These are phyloP conservation scores for Hanseniaspora thailandica DNA, from an alignment of 805 yeast species.

Conservation along the genomic window DNA sequence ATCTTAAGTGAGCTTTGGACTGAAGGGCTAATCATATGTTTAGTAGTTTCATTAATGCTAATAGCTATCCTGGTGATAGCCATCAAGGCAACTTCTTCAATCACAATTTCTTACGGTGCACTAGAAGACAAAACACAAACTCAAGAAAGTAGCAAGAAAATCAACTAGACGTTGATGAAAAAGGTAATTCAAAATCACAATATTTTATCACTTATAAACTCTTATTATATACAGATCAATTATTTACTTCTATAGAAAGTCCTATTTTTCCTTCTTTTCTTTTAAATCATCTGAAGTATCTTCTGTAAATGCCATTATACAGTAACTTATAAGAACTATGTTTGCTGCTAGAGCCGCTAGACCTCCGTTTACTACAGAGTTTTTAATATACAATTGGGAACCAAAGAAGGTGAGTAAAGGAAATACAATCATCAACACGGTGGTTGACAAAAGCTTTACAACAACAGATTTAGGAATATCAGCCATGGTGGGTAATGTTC, in stretches of 20 bases:
- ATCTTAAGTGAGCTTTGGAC: slow-evolving; percentile 27
- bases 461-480: slow-evolving; percentile 41
- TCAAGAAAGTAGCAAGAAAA: slow-evolving; percentile 25
- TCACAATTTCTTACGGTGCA: slow-evolving; percentile 71
- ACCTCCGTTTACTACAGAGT: slow-evolving; percentile 63
- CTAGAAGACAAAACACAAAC: slow-evolving; percentile 45
- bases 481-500: slow-evolving; percentile 3
- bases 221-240: background rate
- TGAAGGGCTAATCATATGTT: slow-evolving; percentile 62
- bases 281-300: slow-evolving; percentile 34
- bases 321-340: slow-evolving; percentile 58
- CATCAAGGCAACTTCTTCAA: slow-evolving; percentile 54
- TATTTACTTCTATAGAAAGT: slow-evolving; percentile 15
- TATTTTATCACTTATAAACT: no score
- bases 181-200: background rate
- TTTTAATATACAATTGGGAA: slow-evolving; percentile 34
- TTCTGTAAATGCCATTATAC: slow-evolving; percentile 63
- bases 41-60: slow-evolving; percentile 53
- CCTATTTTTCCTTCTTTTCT: slow-evolving; percentile 1
- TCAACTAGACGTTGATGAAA: slow-evolving; percentile 18
- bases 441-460: slow-evolving; percentile 57
- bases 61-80: slow-evolving; percentile 49
- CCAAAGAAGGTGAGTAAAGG: slow-evolving; percentile 56
- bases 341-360: slow-evolving; percentile 69
- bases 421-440: slow-evolving; percentile 60